phyloP scores from a whole-genome alignment of 371 early-diverging fungal species.

The Chytridium lagenaria region DNA sequence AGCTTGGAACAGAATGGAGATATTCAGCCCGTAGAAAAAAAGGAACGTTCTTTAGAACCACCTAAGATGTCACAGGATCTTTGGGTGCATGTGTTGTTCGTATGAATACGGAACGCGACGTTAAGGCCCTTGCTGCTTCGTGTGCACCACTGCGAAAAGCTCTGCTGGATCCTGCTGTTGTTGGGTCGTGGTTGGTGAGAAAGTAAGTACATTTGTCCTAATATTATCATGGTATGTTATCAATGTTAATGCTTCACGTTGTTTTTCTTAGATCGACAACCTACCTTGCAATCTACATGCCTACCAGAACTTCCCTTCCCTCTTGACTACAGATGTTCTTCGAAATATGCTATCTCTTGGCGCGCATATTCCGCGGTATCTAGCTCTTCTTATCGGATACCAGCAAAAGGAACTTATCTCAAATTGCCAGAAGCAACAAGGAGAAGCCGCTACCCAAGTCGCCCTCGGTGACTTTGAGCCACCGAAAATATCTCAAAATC shows the following conservation, averaged over 20 bases:
- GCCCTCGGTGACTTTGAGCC: neutral
- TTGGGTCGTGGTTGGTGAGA: conserved; percentile 34
- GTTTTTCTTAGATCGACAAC: conserved; percentile 30
- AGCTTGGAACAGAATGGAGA: neutral
- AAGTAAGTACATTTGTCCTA: conserved; percentile 7
- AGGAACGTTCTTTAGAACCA: too few species aligned
- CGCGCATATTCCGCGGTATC: conserved; percentile 37
- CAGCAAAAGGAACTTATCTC: conserved; percentile 26
- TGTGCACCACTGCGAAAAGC: conserved; percentile 15
- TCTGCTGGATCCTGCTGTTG: conserved; percentile 32
- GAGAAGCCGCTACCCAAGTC: neutral
- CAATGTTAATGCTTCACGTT: neutral
- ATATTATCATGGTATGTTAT: neutral
- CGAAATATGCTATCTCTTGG: conserved; percentile 31
- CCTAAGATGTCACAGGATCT: conserved; percentile 22
- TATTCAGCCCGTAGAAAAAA: too few species aligned
- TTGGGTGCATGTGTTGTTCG: conserved; percentile 19
- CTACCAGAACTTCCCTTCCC: conserved; percentile 21
- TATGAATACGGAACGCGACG: conserved; percentile 24
- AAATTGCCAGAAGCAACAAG: neutral
- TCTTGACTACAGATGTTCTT: conserved; percentile 26
- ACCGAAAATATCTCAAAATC: neutral
- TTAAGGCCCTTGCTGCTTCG: conserved; percentile 12
- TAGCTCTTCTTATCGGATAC: conserved; percentile 24
- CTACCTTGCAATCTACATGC: conserved; percentile 34